These are phyloP conservation scores for Oryza glaberrima DNA, from an alignment of 176 grass and related monocot genomes.

Conservation along the genomic window DNA sequence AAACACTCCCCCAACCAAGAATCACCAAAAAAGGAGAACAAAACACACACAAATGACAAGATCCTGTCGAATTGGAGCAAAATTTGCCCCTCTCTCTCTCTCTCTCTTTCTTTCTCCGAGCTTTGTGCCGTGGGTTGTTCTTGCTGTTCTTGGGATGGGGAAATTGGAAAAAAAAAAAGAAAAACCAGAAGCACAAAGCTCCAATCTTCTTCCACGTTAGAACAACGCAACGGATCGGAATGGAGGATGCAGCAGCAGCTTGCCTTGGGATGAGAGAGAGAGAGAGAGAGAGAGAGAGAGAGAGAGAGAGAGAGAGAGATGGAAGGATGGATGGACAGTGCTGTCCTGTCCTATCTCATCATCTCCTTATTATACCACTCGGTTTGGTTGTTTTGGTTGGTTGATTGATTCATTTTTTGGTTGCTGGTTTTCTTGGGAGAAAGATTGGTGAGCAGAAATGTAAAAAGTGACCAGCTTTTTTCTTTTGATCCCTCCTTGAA, in stretches of 20 bases:
- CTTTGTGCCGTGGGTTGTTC: constrained; percentile 47
- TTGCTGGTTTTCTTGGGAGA: background rate
- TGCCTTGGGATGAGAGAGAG: background rate
- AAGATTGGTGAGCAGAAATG: background rate
- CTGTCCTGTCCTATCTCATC: constrained; percentile 20
- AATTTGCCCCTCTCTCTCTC: background rate
- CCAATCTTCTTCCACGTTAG: constrained; percentile 19
- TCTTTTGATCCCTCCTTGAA: background rate
- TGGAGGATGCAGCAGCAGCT: too few species aligned
- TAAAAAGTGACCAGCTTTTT: background rate
- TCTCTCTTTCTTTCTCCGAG: background rate
- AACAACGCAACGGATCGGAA: constrained; percentile 3
- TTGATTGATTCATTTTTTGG: background rate
- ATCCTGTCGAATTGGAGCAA: background rate
- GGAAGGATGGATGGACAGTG: background rate
- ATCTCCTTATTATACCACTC: constrained; percentile 11
- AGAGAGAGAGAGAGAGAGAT: constrained; percentile 1
- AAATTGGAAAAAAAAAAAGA: background rate
- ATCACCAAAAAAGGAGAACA: background rate
- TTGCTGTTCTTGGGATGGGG: constrained; percentile 35
- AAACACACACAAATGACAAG: background rate
- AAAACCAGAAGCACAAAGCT: background rate
- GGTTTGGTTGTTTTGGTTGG: too few species aligned
- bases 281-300: background rate
- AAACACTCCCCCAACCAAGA: constrained; percentile 1